Evolutionary conservation across 257 asterid genomes (phyloP).

Genomic region (Lycium barbarum): DNA sequence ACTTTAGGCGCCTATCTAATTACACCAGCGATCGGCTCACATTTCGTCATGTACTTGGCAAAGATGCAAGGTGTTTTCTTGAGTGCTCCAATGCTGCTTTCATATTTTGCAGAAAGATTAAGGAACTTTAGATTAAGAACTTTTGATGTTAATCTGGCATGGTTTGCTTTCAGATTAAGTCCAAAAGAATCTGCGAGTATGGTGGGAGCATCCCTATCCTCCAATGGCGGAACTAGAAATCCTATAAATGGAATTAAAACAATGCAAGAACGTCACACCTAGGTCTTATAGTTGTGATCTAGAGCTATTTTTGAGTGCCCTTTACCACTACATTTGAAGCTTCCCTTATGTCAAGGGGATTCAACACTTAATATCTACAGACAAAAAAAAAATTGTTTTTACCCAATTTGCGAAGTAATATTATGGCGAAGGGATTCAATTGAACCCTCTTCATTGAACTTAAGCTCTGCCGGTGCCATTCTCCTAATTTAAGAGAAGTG

Average conservation of each 20-base stretch:
- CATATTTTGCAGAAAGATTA: background rate
- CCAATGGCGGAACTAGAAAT: background rate
- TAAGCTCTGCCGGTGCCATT: background rate
- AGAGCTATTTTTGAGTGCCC: background rate
- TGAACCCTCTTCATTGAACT: background rate
- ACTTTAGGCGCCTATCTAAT: slow-evolving; percentile 81
- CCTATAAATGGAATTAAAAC: background rate
- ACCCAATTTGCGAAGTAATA: background rate
- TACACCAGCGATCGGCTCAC: slow-evolving; percentile 87
- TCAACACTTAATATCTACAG: background rate
- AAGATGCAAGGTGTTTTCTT: slow-evolving; percentile 84
- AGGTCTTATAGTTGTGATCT: background rate
- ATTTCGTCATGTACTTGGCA: slow-evolving; percentile 93
- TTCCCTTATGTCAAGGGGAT: background rate
- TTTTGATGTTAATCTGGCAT: background rate
- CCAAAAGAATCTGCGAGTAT: background rate
- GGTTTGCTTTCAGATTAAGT: slow-evolving; percentile 2
- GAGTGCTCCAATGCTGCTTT: background rate
- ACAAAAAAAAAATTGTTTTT: background rate
- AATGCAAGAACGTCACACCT: background rate
- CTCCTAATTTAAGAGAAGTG: background rate
- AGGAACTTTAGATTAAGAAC: no score
- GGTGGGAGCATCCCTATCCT: background rate
- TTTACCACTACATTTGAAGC: background rate
- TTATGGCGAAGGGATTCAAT: background rate